Evolutionary conservation across 345 rosid species (phyloP).

Genomic region (Bruguiera gymnorhiza): DNA sequence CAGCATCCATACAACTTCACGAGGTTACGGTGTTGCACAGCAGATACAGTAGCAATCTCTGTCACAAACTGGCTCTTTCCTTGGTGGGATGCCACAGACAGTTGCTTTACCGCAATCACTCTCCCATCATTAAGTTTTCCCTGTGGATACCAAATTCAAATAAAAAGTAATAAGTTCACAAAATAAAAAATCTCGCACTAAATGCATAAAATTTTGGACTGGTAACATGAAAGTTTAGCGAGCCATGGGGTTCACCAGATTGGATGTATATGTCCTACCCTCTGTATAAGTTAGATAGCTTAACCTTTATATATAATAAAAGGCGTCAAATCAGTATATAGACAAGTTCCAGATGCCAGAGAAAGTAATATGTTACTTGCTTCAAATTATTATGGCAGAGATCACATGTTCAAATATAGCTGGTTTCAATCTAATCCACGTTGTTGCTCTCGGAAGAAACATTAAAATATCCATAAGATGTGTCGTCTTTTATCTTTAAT

Average conservation of each 20-base stretch:
- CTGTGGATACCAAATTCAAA: slow-evolving; percentile 15
- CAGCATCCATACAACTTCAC: too few species aligned
- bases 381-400: too few species aligned
- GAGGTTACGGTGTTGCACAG: too few species aligned
- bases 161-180: neutral
- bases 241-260: neutral
- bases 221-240: neutral
- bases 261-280: neutral
- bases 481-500: neutral
- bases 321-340: too few species aligned
- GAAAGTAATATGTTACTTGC: too few species aligned
- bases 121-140: slow-evolving; percentile 56
- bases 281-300: neutral
- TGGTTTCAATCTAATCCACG: neutral
- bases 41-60: slow-evolving; percentile 15
- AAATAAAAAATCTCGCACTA: too few species aligned
- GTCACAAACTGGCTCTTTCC: slow-evolving; percentile 66
- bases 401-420: neutral
- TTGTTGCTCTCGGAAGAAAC: neutral
- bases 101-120: slow-evolving; percentile 60
- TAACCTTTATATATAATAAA: too few species aligned
- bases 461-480: neutral
- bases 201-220: too few species aligned
- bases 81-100: slow-evolving; percentile 60
- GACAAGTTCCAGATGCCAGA: too few species aligned